Evolutionary conservation across 176 grass and related monocot genomes (phyloP).

Genomic region (Hsuehochloa calcarea): DNA sequence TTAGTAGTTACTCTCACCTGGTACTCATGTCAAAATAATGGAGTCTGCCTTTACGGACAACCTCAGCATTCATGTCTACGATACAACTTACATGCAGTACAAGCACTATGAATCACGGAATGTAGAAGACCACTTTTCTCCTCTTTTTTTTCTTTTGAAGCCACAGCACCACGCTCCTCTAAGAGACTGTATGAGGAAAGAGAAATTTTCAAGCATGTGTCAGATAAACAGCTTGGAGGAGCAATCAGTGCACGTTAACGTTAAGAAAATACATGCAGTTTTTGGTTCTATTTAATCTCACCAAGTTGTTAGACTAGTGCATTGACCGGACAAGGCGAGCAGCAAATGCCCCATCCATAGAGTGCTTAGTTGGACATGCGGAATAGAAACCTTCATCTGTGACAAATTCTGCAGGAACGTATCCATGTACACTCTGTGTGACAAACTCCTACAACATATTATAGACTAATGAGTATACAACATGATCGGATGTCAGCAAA

Average conservation of each 20-base stretch:
- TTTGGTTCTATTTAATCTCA: conserved; percentile 31
- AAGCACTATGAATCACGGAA: not conserved
- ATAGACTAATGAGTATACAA: not conserved
- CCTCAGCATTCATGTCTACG: conserved; percentile 10
- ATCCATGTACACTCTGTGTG: conserved; percentile 50
- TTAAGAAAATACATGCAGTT: conserved; percentile 1
- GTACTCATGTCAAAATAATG: no score
- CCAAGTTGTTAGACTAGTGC: conserved; percentile 30
- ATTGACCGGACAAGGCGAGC: conserved; percentile 62
- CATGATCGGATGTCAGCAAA: not conserved
- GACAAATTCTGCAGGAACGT: conserved; percentile 75
- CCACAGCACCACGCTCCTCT: not conserved
- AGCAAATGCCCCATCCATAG: conserved; percentile 90
- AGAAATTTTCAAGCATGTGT: not conserved
- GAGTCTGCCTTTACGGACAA: no score
- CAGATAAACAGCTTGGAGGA: conserved; percentile 13
- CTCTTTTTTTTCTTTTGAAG: not conserved
- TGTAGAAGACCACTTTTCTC: not conserved
- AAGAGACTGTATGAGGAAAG: conserved; percentile 18
- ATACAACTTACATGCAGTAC: conserved; percentile 1
- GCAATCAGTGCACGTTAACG: not conserved
- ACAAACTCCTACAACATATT: conserved; percentile 60
- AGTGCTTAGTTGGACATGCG: conserved; percentile 80
- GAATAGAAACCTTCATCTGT: conserved; percentile 82
- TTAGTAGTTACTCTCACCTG: no score